Conservation (phyloP, 2,329 filamentous ascomycete species). For the Penicillium sp. region DNA sequence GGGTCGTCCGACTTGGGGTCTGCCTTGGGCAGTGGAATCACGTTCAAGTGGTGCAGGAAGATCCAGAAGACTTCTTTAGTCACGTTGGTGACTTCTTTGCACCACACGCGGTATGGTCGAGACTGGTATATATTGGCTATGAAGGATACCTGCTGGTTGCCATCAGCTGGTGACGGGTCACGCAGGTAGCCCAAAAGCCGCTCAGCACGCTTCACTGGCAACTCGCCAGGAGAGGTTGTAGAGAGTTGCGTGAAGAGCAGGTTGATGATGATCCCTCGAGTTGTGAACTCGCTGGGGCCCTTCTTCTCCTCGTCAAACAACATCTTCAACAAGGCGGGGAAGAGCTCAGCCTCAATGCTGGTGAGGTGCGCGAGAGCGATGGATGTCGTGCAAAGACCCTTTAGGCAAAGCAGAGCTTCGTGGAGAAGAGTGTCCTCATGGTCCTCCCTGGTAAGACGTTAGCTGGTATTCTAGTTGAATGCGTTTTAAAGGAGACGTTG, state of each 20-base stretch:
- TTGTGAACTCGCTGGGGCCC: slow-evolving; percentile 94
- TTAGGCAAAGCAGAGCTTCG: slow-evolving; percentile 88
- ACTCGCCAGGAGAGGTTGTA: slow-evolving; percentile 60
- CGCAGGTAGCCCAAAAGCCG: slow-evolving; percentile 77
- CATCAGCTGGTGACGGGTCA: slow-evolving; percentile 74
- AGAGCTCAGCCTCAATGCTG: slow-evolving; percentile 75
- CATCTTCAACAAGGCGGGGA: slow-evolving; percentile 83
- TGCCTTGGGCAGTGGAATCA: slow-evolving; percentile 59
- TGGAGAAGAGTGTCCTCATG: slow-evolving; percentile 92
- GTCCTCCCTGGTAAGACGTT: slow-evolving; percentile 67
- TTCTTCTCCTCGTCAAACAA: slow-evolving; percentile 98
- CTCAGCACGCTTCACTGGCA: slow-evolving; percentile 63
- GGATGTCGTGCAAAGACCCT: slow-evolving; percentile 89
- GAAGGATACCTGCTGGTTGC: slow-evolving; percentile 76
- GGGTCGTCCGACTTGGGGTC: slow-evolving; percentile 33
- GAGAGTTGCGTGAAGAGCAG: slow-evolving; percentile 87
- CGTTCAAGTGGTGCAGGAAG: slow-evolving; percentile 90
- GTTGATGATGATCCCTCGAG: slow-evolving; percentile 84
- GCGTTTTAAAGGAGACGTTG: background rate
- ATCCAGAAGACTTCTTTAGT: slow-evolving; percentile 99
- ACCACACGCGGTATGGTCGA: slow-evolving; percentile 90
- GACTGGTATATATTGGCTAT: slow-evolving; percentile 85
- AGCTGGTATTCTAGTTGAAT: slow-evolving; percentile 14
- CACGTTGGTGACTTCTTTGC: slow-evolving; percentile 85
- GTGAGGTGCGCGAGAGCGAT: slow-evolving; percentile 79